These are phyloP conservation scores for Penicillium simplicissimum DNA, from an alignment of 495 filamentous ascomycete genomes.

Conservation along the genomic window DNA sequence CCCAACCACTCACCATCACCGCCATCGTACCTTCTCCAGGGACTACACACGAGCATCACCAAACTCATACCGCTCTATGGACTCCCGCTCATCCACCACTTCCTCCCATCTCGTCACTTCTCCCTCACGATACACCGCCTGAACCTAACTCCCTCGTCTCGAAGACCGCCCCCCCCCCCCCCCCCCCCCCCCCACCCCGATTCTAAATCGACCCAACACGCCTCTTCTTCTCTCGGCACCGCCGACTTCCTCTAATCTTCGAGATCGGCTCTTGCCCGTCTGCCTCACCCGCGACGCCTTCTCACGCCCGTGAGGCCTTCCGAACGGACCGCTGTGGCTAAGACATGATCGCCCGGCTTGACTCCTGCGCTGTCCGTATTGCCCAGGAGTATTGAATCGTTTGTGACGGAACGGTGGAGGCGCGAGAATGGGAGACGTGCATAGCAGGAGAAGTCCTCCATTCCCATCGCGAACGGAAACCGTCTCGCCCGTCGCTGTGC, in stretches of 20 bases:
- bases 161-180: background rate
- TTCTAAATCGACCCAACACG: slow-evolving; percentile 14
- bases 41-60: background rate
- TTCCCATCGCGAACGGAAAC: slow-evolving; percentile 47
- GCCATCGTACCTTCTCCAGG: background rate
- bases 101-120: background rate
- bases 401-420: slow-evolving; percentile 32
- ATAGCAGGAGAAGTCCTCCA: slow-evolving; percentile 44
- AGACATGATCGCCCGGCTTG: slow-evolving; percentile 39
- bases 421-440: slow-evolving; percentile 42
- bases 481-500: slow-evolving; percentile 32
- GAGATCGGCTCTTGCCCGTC: background rate
- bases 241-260: slow-evolving; percentile 12
- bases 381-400: slow-evolving; percentile 38
- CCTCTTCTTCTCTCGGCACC: background rate
- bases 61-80: background rate
- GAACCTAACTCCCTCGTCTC: slow-evolving; percentile 20
- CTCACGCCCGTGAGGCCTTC: slow-evolving; percentile 1
- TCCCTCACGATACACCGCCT: slow-evolving; percentile 23
- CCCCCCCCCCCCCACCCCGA: too few species aligned
- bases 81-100: background rate
- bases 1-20: slow-evolving; percentile 1
- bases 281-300: background rate
- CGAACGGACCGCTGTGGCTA: slow-evolving; percentile 31
- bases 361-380: slow-evolving; percentile 37